Base-by-base conservation (phyloP, 1,284 basidiomycete species). In the Ustilago hordei region DNA sequence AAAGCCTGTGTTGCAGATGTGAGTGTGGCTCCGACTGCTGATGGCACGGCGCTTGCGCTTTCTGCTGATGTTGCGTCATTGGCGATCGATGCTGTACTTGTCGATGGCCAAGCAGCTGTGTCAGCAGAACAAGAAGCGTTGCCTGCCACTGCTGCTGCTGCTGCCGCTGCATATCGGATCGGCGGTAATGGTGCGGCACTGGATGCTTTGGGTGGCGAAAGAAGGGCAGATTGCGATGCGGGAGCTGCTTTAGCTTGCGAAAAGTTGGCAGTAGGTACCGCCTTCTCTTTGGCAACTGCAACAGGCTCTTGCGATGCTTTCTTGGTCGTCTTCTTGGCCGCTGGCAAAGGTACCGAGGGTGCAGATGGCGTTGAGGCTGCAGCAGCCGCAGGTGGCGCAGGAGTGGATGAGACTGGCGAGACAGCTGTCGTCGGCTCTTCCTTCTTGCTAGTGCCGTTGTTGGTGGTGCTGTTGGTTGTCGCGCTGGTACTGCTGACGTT, bases 101-200 rank as follows among this genome's bases (percentile, higher is more conserved):
- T 65, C 34, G 75, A 63, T 38, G 78, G 67, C 23, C 64, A 69
- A 17, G 73, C 62, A 2, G 69, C 56, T n/a, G 56, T 17, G 15
- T 67, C 56, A 19, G 67, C 64, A 3, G 66, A 62, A 13, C 77
- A 76, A 56, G 66, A 69, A 1, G 74, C 69, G n/a, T 62, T 69
- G 2, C 54, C 55, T 31, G 79, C 74, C 0, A 84, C 79, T 0
- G 93, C 93, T 0, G 94, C 94, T 0, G 94, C 95, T 2, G 95
- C 95, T 0, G 94, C 95, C 8, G 94, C 91, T 38, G 95, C 93
- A 84, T 98, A 98, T 57, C 93, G 90, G 83, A 96, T 94, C 1
- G 90, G 89, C 32, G 94, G 92, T 12, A 85, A 75, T 52, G 81
- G 71, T n/a, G 84, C 79, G 47, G 81, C 71, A 34, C 75, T 74